Percentiles rank a stretch among this genome's conserved stretches.
Evolutionary conservation across 805 yeast species (phyloP).

Genomic region (Monosporozyma aerobia): DNA sequence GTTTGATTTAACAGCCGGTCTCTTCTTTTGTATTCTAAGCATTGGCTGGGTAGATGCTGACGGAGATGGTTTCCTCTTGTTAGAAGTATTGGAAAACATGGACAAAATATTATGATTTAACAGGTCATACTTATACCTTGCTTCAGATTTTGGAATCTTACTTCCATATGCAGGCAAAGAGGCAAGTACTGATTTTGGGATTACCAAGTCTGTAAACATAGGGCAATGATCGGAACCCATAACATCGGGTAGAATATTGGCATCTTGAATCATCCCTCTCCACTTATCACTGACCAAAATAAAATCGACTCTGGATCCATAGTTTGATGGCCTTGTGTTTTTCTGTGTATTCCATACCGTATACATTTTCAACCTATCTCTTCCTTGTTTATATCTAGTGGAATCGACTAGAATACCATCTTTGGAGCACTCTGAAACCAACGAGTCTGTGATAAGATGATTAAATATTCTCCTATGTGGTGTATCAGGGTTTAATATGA

Average conservation of each 20-base stretch:
- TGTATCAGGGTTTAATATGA: slow-evolving; percentile 31
- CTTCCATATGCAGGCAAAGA: not conserved
- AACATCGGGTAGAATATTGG: slow-evolving; percentile 55
- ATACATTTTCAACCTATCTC: slow-evolving; percentile 52
- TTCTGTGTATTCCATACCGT: slow-evolving; percentile 87
- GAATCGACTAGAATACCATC: slow-evolving; percentile 48
- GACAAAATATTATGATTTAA: slow-evolving; percentile 29
- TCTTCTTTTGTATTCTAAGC: not conserved
- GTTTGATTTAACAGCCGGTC: slow-evolving; percentile 1
- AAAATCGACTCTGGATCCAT: slow-evolving; percentile 82
- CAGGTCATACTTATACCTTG: slow-evolving; percentile 39
- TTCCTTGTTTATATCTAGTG: slow-evolving; percentile 46
- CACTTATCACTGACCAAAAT: slow-evolving; percentile 44
- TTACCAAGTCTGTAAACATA: slow-evolving; percentile 53
- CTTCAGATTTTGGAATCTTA: slow-evolving; percentile 41
- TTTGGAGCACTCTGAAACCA: slow-evolving; percentile 25
- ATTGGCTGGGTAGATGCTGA: not conserved
- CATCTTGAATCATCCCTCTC: slow-evolving; percentile 27
- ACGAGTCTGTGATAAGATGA: slow-evolving; percentile 32
- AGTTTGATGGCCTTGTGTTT: slow-evolving; percentile 70
- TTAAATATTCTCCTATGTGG: slow-evolving; percentile 40
- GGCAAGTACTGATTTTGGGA: not conserved
- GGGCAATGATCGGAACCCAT: slow-evolving; percentile 97
- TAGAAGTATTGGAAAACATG: slow-evolving; percentile 25
- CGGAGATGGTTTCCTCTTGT: not conserved